A percentile compares a stretch with the other conserved stretches of the same genome.
Conservation (phyloP, 345 rosid species). For the Citrus maxima region DNA sequence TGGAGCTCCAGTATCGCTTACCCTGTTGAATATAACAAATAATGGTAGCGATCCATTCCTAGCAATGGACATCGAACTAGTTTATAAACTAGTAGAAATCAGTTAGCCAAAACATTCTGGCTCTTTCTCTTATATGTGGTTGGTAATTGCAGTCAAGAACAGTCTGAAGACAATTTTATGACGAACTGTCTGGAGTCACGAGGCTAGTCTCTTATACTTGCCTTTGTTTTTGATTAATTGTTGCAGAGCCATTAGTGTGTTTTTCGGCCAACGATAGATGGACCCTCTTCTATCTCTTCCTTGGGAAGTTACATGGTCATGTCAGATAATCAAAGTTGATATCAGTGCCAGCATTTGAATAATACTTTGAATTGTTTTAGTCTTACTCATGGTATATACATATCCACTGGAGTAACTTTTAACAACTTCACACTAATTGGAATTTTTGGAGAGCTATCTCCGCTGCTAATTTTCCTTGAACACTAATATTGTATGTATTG, state of each 20-base stretch:
- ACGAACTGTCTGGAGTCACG: not conserved
- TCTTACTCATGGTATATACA: not conserved
- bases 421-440: not conserved
- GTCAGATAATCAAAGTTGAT: not conserved
- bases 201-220: not conserved
- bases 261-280: not conserved
- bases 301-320: not conserved
- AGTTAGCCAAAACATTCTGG: not conserved
- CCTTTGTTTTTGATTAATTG: not conserved
- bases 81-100: not conserved
- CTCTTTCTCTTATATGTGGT: not conserved
- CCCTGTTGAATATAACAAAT: not conserved
- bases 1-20: no score
- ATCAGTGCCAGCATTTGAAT: not conserved
- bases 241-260: not conserved
- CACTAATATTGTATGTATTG: not conserved
- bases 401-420: no score
- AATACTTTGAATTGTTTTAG: not conserved
- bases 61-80: not conserved
- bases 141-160: not conserved
- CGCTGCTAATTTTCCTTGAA: not conserved
- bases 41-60: not conserved
- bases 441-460: not conserved
- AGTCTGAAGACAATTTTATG: not conserved
- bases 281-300: not conserved